Percentiles rank a stretch among this genome's conserved stretches.
phyloP scores from a whole-genome alignment of 169 alveolate species.

The Plasmodium sp. region DNA sequence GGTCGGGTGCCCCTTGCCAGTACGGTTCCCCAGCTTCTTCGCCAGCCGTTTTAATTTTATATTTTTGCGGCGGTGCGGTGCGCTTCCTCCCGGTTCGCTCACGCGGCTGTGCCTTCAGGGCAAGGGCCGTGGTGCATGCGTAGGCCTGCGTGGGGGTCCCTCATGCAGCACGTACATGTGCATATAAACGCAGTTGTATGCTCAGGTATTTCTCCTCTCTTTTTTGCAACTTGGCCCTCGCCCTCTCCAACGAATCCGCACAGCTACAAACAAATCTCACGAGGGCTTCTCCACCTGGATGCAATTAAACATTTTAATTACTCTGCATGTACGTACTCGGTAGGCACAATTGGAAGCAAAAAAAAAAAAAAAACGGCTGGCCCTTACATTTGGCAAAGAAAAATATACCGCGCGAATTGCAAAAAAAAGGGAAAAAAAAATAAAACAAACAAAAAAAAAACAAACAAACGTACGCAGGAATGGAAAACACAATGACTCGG shows the following conservation, averaged over 20 bases:
- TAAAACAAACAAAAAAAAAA: not conserved
- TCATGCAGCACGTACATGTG: not conserved
- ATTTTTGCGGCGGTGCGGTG: not conserved
- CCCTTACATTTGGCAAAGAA: not conserved
- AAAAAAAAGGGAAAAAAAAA: not conserved
- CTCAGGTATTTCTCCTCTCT: not conserved
- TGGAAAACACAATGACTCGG: not conserved
- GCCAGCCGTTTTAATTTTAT: not conserved
- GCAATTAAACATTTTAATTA: not conserved
- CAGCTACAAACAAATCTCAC: not conserved
- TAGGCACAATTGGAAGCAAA: not conserved
- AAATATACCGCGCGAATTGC: not conserved
- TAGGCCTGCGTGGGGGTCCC: not conserved
- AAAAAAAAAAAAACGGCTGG: not conserved
- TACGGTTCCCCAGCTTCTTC: not conserved
- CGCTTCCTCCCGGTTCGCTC: not conserved
- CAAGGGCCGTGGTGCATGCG: not conserved
- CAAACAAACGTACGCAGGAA: not conserved
- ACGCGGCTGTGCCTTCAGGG: not conserved
- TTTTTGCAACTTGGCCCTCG: not conserved
- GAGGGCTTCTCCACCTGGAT: not conserved
- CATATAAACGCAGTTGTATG: not conserved
- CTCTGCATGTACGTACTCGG: not conserved
- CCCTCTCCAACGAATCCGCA: not conserved
- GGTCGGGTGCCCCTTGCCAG: not conserved